Conservation (phyloP, 2,329 filamentous ascomycete species). For the Alternaria brassicae region DNA sequence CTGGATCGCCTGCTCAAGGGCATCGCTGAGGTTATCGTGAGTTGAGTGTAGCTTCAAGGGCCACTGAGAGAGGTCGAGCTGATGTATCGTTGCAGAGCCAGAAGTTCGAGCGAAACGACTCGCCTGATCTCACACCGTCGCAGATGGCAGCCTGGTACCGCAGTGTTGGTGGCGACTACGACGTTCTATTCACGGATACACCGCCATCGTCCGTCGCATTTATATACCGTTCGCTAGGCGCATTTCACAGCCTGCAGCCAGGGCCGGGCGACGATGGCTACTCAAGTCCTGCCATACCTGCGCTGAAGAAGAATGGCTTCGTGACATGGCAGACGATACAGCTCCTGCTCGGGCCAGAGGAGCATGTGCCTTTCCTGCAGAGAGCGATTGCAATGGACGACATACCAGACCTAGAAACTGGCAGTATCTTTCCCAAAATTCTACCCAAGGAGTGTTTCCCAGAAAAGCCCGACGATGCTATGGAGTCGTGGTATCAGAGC, state of each 20-base stretch:
- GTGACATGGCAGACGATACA: conserved; percentile 94
- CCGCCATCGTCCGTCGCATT: conserved; percentile 80
- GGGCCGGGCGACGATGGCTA: conserved; percentile 70
- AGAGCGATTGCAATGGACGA: conserved; percentile 79
- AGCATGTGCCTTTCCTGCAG: conserved; percentile 85
- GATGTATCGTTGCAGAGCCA: conserved; percentile 44
- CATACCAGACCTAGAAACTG: conserved; percentile 74
- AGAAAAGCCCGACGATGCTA: conserved; percentile 73
- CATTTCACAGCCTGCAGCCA: conserved; percentile 85
- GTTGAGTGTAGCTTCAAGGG: conserved; percentile 13
- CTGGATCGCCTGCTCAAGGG: conserved; percentile 57
- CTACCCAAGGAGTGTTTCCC: conserved; percentile 76
- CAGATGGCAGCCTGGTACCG: conserved; percentile 60
- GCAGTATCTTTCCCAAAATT: conserved; percentile 63
- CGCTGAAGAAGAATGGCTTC: conserved; percentile 83
- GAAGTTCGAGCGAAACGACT: conserved; percentile 54
- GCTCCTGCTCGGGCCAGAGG: conserved; percentile 83
- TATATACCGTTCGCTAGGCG: conserved; percentile 91
- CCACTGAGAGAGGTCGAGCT: conserved; percentile 4
- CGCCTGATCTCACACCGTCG: conserved; percentile 56
- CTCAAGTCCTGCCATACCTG: conserved; percentile 77
- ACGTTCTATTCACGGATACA: conserved; percentile 76
- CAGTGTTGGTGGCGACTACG: conserved; percentile 56
- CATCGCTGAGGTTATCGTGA: conserved; percentile 57
- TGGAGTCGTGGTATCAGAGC: conserved; percentile 83